These are phyloP conservation scores for Colletotrichum melonis DNA, from an alignment of 2,329 filamentous ascomycete genomes.

Conservation along the genomic window DNA sequence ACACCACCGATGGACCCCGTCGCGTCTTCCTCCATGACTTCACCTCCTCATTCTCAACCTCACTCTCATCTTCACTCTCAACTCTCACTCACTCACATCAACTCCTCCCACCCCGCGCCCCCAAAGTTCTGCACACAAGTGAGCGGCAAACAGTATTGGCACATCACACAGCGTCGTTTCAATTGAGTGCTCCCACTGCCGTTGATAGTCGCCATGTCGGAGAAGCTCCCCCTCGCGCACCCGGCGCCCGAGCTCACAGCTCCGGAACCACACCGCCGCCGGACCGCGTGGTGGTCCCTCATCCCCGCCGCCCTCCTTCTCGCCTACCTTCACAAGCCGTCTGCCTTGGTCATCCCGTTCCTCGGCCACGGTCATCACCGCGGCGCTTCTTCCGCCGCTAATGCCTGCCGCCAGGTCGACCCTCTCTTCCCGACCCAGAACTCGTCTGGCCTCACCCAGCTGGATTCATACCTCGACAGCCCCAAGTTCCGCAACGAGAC, in stretches of 20 bases:
- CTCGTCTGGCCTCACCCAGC: conserved; percentile 41
- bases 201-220: conserved; percentile 14
- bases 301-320: conserved; percentile 31
- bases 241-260: conserved; percentile 3
- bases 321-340: conserved; percentile 28
- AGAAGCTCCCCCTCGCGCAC: conserved; percentile 29
- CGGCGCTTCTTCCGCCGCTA: background rate
- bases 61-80: background rate
- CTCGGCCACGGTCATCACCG: background rate
- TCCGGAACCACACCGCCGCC: conserved; percentile 5
- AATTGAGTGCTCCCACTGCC: background rate
- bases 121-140: background rate
- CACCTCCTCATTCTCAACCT: background rate
- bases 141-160: background rate
- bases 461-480: conserved; percentile 47
- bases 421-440: conserved; percentile 44
- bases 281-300: conserved; percentile 31
- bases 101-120: background rate
- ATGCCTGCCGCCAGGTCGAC: conserved; percentile 47
- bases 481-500: conserved; percentile 47
- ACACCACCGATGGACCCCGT: conserved; percentile 8
- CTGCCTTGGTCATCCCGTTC: background rate
- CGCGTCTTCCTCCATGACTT: conserved; percentile 2
- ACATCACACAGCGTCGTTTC: background rate
- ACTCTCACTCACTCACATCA: background rate